Evolutionary conservation across 2,329 filamentous ascomycete species (phyloP).

Genomic region (Calonectria montana): DNA sequence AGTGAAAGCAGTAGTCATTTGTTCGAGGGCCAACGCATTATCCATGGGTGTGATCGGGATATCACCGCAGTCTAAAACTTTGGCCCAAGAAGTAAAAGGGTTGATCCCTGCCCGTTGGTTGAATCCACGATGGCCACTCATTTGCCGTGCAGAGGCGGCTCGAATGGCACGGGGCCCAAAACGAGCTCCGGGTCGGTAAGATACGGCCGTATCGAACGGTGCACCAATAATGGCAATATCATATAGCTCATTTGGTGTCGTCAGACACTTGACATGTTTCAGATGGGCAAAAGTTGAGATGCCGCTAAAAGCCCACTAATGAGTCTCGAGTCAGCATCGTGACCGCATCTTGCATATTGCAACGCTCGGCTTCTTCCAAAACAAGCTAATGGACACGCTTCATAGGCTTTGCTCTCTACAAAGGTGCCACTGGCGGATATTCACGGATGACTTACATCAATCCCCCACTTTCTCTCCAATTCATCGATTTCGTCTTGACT

Average conservation of each 20-base stretch:
- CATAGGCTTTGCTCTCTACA: not conserved
- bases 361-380: not conserved
- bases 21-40: constrained; percentile 78
- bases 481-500: not conserved
- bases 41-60: constrained; percentile 86
- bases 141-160: constrained; percentile 81
- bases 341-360: not conserved
- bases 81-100: constrained; percentile 81
- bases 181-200: constrained; percentile 62
- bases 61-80: constrained; percentile 84
- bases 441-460: not conserved
- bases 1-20: constrained; percentile 81
- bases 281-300: constrained; percentile 79
- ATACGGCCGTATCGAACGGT: constrained; percentile 76
- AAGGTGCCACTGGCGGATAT: not conserved
- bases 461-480: constrained; percentile 6
- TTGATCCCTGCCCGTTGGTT: constrained; percentile 82
- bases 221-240: constrained; percentile 76
- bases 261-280: constrained; percentile 71
- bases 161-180: constrained; percentile 88
- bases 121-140: constrained; percentile 72
- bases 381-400: not conserved
- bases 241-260: constrained; percentile 67
- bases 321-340: not conserved
- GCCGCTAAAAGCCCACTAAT: constrained; percentile 64